Base-by-base conservation (phyloP, 2,329 filamentous ascomycete genomes). In the Xylaria sp. region DNA sequence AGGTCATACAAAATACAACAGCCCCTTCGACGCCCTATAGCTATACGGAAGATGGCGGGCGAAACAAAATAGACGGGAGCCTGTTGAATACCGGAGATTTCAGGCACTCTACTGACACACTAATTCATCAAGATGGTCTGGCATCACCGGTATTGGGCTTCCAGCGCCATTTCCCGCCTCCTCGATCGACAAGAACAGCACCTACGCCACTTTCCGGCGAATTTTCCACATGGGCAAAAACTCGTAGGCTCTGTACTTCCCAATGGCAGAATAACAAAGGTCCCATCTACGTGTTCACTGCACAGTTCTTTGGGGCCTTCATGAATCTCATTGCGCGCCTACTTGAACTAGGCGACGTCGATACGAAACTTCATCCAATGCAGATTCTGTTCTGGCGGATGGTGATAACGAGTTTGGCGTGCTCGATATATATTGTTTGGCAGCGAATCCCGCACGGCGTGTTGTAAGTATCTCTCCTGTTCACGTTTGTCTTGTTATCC, bases 311-410 rank as follows among this genome's bases (percentile, higher is more conserved):
- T 70, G 92, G 89, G 1, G 88, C 90, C 0, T 77, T 91, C 55
- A 97, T 97, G 94, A 96, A 95, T 74, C 86, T 96, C 9, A 87
- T 88, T 42, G 91, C 92, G 0, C 84, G 92, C 19, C 76, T 94
- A 11, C 80, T 97, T 40, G 92, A 96, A 74, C 82, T 90, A 17
- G 67, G 54, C 47, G 67, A 67, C 14, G 59, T 53, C 59, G 69
- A 67, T 49, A 87, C 87, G 2, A 89, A 63, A 15, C 53, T 96
- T 81, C 87, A 95, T 79, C 92, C 93, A 0, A 89, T 96, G 67
- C 91, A 95, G 78, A 89, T 97, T 63, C 83, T 97, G 3, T 93
- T 96, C 70, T 85, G 86, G 6, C 86, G 94, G 59, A 94, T 96
- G 87, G 80, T 81, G 58, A 84, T 95, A 62, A 96, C 94, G 0